These are phyloP conservation scores for Ajuga chamaepitys DNA, from an alignment of 257 asterid species.

Conservation along the genomic window DNA sequence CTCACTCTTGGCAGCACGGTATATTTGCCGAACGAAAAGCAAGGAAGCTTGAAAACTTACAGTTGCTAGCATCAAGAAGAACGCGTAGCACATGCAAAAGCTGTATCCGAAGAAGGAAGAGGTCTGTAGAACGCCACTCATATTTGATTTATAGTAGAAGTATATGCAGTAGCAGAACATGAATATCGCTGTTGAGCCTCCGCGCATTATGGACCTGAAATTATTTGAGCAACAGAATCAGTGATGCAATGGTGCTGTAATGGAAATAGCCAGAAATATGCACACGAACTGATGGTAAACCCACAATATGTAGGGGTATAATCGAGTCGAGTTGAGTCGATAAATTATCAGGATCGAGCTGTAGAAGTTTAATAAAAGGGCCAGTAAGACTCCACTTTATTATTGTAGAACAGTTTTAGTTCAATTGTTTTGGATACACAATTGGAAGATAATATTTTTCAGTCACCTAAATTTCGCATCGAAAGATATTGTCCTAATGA, in stretches of 20 bases:
- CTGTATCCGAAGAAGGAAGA: constrained; percentile 62
- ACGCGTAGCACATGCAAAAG: constrained; percentile 60
- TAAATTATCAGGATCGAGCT: too few species aligned
- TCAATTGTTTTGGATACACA: too few species aligned
- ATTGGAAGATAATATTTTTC: too few species aligned
- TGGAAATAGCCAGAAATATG: too few species aligned
- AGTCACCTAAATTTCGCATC: too few species aligned
- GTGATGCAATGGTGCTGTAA: neutral
- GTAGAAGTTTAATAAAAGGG: too few species aligned
- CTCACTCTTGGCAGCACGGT: constrained; percentile 63
- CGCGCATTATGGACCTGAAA: constrained; percentile 68
- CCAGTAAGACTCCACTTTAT: too few species aligned
- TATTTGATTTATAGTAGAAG: constrained; percentile 57
- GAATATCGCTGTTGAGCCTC: constrained; percentile 71
- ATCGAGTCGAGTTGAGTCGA: too few species aligned
- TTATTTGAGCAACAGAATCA: constrained; percentile 5
- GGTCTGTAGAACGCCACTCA: constrained; percentile 63
- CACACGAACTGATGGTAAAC: too few species aligned
- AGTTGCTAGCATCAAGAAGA: constrained; percentile 74
- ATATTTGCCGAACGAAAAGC: constrained; percentile 52
- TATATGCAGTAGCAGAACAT: constrained; percentile 55
- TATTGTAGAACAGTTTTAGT: too few species aligned
- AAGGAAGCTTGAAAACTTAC: constrained; percentile 55
- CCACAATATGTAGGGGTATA: too few species aligned
- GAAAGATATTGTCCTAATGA: too few species aligned